Evolutionary conservation across 257 asterid species (phyloP).

Genomic region (Leptodermis oblonga): DNA sequence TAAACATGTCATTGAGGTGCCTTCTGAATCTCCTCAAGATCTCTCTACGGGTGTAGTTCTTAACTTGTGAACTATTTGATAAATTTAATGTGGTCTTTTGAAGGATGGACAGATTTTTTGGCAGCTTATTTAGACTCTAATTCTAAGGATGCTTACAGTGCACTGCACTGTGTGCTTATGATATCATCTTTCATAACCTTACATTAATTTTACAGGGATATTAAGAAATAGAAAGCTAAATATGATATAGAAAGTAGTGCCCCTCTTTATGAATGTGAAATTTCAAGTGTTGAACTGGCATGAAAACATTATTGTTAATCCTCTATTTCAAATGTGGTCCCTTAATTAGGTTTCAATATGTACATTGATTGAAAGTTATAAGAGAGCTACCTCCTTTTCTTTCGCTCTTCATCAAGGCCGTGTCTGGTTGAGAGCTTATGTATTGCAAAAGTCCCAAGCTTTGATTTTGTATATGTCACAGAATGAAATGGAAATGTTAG

Average conservation of each 20-base stretch:
- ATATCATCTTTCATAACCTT: not conserved
- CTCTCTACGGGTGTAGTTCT: not conserved
- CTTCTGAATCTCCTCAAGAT: not conserved
- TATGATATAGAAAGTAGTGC: not conserved
- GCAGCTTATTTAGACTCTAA: not conserved
- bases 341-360: not conserved
- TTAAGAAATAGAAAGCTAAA: not conserved
- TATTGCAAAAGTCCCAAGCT: not conserved
- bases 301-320: not conserved
- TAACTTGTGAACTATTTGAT: not conserved
- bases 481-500: not conserved
- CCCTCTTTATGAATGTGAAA: not conserved
- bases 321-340: not conserved
- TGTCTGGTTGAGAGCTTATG: not conserved
- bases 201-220: not conserved
- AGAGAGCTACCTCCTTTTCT: not conserved
- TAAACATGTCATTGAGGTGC: not conserved
- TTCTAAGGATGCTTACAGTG: not conserved
- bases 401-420: not conserved
- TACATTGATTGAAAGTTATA: not conserved
- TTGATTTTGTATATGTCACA: not conserved
- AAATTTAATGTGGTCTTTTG: not conserved
- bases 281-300: slow-evolving; percentile 2
- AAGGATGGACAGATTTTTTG: not conserved
- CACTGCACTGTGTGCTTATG: not conserved